Conservation (phyloP, 345 rosid species). For the Citrus unshiu region DNA sequence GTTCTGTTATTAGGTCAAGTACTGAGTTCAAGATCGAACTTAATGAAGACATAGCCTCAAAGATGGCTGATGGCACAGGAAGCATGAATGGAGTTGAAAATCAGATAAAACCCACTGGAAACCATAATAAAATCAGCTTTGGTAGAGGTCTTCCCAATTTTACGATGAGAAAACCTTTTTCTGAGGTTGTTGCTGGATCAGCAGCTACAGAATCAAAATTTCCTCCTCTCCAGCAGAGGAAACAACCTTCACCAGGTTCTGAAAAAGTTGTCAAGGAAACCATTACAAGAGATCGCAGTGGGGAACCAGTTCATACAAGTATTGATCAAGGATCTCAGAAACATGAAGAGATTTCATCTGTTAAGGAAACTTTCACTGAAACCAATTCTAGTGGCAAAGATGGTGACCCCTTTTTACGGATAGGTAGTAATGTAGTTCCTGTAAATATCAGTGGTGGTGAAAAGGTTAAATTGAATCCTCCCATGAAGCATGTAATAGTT, state of each 20-base stretch:
- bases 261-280: conserved; percentile 44
- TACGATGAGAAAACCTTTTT: conserved; percentile 71
- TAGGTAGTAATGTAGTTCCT: conserved; percentile 63
- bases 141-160: conserved; percentile 69
- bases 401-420: conserved; percentile 45
- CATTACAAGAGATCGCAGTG: conserved; percentile 27
- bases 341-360: conserved; percentile 26
- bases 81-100: conserved; percentile 30
- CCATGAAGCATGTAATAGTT: conserved; percentile 39
- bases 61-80: conserved; percentile 32
- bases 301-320: conserved; percentile 24
- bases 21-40: conserved; percentile 22
- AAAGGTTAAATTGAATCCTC: conserved; percentile 26
- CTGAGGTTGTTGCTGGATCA: conserved; percentile 88
- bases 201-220: conserved; percentile 50
- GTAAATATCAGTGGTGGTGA: conserved; percentile 40
- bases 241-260: conserved; percentile 37
- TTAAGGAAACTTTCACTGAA: conserved; percentile 28
- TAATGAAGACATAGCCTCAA: conserved; percentile 23
- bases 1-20: conserved; percentile 27
- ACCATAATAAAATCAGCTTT: conserved; percentile 48
- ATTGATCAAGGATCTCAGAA: conserved; percentile 44
- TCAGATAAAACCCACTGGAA: conserved; percentile 31
- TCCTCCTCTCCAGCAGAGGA: conserved; percentile 70
- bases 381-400: conserved; percentile 23